These are phyloP conservation scores for Alternaria angustiovoidea DNA, from an alignment of 2,329 filamentous ascomycete genomes.

Conservation along the genomic window DNA sequence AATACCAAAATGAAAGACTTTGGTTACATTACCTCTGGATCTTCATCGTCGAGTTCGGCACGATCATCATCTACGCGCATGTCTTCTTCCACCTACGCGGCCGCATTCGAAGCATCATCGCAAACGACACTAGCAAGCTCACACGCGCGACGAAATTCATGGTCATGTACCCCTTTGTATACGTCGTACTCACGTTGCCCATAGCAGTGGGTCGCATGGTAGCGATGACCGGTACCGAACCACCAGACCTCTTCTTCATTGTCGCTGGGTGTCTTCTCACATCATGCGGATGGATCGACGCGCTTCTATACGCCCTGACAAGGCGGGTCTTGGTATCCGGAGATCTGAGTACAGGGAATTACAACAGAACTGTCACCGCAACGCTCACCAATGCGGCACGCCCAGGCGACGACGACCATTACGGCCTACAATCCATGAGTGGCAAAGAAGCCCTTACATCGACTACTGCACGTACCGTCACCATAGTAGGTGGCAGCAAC, in stretches of 20 bases:
- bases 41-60: constrained; percentile 62
- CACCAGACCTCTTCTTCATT: constrained; percentile 65
- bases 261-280: constrained; percentile 67
- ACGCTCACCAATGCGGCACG: constrained; percentile 33
- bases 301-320: constrained; percentile 54
- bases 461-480: constrained; percentile 40
- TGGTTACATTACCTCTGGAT: constrained; percentile 65
- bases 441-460: constrained; percentile 32
- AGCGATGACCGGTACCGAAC: constrained; percentile 46
- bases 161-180: constrained; percentile 70
- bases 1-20: constrained; percentile 56
- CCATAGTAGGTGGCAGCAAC: constrained; percentile 46
- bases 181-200: constrained; percentile 71
- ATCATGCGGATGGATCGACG: constrained; percentile 56
- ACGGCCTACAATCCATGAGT: constrained; percentile 40
- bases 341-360: constrained; percentile 39
- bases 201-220: constrained; percentile 60
- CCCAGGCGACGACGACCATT: constrained; percentile 36
- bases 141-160: constrained; percentile 62
- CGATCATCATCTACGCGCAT: constrained; percentile 58
- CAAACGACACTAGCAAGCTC: constrained; percentile 47
- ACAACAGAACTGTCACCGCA: constrained; percentile 31
- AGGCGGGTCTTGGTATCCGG: constrained; percentile 50
- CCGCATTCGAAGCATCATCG: constrained; percentile 51
- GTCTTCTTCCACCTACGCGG: constrained; percentile 59